Percentiles rank a stretch among this genome's conserved stretches.
These are phyloP conservation scores for Triticum monococcum DNA, from an alignment of 176 grass and related monocot genomes.

Conservation along the genomic window DNA sequence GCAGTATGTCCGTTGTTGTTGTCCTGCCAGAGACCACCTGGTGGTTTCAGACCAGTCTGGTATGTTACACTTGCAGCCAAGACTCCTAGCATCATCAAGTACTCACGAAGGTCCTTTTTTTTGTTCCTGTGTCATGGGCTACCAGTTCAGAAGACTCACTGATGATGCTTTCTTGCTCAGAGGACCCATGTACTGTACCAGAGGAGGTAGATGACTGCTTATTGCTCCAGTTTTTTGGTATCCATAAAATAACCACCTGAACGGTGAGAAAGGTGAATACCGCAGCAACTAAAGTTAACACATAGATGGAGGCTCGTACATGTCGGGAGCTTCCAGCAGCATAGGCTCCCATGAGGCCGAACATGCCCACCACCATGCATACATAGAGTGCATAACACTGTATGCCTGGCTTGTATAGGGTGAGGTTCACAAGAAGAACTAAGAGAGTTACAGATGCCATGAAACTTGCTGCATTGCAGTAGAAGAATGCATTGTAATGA, in stretches of 20 bases:
- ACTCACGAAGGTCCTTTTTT: neutral
- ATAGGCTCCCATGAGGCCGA: neutral
- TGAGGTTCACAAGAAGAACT: neutral
- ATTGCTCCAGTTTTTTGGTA: no score
- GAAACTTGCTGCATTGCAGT: conserved; percentile 38
- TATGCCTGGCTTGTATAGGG: neutral
- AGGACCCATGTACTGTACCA: neutral
- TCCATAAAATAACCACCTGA: neutral
- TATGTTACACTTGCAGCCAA: conserved; percentile 40
- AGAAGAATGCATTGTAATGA: conserved; percentile 26
- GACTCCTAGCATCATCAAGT: no score
- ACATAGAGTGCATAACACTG: neutral
- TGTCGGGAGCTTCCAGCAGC: neutral
- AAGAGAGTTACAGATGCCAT: conserved; percentile 32
- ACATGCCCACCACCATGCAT: neutral
- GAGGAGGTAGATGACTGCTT: no score
- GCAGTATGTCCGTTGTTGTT: neutral
- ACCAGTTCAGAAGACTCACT: no score
- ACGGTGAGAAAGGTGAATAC: neutral
- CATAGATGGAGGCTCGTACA: neutral
- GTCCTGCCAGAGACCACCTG: conserved; percentile 7
- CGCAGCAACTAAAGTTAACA: neutral
- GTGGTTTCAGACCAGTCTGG: conserved; percentile 25
- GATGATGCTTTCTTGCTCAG: neutral
- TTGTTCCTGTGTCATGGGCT: no score